These are phyloP conservation scores for Stagonosporopsis rhizophila DNA, from an alignment of 2,329 filamentous ascomycete species.

Conservation along the genomic window DNA sequence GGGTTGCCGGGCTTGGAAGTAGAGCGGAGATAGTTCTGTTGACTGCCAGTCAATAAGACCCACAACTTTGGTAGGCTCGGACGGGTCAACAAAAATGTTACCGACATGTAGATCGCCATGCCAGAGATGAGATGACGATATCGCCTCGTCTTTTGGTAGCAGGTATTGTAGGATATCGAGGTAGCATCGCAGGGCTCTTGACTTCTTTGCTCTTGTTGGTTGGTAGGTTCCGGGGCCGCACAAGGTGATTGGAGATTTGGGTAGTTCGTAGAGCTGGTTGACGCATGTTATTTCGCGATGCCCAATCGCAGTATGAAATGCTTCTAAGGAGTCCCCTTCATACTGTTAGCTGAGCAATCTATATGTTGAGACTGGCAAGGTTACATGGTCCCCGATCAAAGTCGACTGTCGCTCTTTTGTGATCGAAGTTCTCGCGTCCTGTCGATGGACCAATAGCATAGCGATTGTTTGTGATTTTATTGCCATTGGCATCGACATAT, in stretches of 20 bases:
- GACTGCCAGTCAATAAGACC: constrained; percentile 50
- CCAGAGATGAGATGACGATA: constrained; percentile 41
- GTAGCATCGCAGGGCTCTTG: constrained; percentile 41
- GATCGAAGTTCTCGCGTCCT: constrained; percentile 42
- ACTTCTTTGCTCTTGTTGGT: constrained; percentile 45
- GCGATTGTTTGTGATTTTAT: constrained; percentile 24
- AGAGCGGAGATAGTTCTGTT: constrained; percentile 46
- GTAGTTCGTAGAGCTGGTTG: constrained; percentile 37
- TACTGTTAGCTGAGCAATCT: constrained; percentile 18
- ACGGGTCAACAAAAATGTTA: constrained; percentile 48
- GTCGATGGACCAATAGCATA: constrained; percentile 51
- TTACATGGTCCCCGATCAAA: constrained; percentile 51
- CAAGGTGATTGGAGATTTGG: constrained; percentile 42
- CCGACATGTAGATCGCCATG: constrained; percentile 50
- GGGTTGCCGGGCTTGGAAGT: constrained; percentile 45
- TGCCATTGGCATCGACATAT: constrained; percentile 16
- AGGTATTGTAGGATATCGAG: constrained; percentile 36
- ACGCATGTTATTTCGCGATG: constrained; percentile 44
- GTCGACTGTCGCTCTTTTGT: constrained; percentile 37
- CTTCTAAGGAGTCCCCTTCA: constrained; percentile 36
- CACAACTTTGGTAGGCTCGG: constrained; percentile 39
- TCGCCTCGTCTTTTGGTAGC: constrained; percentile 33
- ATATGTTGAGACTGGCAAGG: constrained; percentile 18
- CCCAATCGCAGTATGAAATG: constrained; percentile 45
- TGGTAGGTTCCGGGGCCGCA: constrained; percentile 50